Conservation (phyloP, 1,139 yeast genomes). For the Scheffersomyces cryptocercus region DNA sequence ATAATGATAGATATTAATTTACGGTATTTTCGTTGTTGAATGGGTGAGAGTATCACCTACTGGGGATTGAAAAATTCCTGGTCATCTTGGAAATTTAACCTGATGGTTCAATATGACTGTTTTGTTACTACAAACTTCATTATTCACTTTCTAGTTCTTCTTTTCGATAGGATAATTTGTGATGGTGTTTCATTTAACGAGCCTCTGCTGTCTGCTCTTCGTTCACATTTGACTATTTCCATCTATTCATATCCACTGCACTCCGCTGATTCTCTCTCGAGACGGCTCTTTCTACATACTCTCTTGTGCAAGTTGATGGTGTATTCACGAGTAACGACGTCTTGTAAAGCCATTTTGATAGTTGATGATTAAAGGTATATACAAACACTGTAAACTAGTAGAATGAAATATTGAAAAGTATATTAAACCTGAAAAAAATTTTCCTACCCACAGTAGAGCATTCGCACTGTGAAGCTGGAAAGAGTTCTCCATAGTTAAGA, state of each 20-base stretch:
- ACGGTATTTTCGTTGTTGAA: too few species aligned
- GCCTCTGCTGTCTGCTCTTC: too few species aligned
- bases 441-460: conserved; percentile 2
- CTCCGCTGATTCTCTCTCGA: not conserved
- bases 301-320: conserved; percentile 99
- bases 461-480: not conserved
- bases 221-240: not conserved
- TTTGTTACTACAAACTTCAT: not conserved
- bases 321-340: conserved; percentile 99
- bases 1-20: too few species aligned
- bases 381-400: not conserved
- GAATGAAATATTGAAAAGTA: conserved; percentile 1
- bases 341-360: conserved; percentile 87
- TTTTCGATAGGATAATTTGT: too few species aligned
- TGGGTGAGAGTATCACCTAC: too few species aligned
- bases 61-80: too few species aligned
- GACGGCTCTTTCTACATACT: conserved; percentile 54
- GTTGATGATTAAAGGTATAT: conserved; percentile 10
- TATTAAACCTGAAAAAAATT: not conserved
- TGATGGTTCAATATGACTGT: too few species aligned
- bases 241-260: not conserved
- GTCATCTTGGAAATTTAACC: too few species aligned
- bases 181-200: too few species aligned
- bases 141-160: not conserved
- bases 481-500: not conserved